Evolutionary conservation across 345 rosid species (phyloP).

Genomic region (Hibiscus mutabilis): DNA sequence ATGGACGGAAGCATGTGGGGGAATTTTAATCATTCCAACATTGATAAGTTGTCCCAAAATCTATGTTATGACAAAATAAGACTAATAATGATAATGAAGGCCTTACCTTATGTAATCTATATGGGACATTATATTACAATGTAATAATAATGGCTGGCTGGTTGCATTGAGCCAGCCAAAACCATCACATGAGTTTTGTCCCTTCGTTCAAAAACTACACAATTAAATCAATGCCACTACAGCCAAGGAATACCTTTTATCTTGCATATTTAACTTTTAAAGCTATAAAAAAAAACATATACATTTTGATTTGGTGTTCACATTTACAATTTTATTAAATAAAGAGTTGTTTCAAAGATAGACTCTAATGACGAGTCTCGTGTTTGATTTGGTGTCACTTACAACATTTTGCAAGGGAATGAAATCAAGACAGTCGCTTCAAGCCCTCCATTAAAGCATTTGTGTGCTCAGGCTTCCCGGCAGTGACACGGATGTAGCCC

Average conservation of each 20-base stretch:
- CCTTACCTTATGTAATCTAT: too few species aligned
- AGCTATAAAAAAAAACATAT: too few species aligned
- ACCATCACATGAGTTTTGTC: neutral
- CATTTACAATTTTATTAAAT: too few species aligned
- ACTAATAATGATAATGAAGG: neutral
- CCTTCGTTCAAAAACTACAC: too few species aligned
- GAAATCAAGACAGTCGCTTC: neutral
- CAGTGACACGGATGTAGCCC: constrained; percentile 51
- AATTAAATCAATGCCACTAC: too few species aligned
- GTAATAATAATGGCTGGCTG: too few species aligned
- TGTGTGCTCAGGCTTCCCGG: constrained; percentile 5
- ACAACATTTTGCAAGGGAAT: neutral
- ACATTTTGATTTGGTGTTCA: too few species aligned
- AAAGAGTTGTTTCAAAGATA: too few species aligned
- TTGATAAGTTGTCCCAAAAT: neutral
- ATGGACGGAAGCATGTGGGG: neutral
- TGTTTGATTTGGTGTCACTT: neutral
- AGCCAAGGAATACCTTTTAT: too few species aligned
- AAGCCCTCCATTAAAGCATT: neutral
- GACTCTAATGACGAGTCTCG: too few species aligned
- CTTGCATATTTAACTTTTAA: too few species aligned
- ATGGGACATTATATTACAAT: too few species aligned
- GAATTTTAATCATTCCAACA: neutral
- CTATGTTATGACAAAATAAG: neutral
- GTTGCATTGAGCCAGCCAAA: neutral